Evolutionary conservation across 2,329 filamentous ascomycete species (phyloP), one percentile per base, ranked within the genome.

Genomic region (Leptographium galeiforme): DNA sequence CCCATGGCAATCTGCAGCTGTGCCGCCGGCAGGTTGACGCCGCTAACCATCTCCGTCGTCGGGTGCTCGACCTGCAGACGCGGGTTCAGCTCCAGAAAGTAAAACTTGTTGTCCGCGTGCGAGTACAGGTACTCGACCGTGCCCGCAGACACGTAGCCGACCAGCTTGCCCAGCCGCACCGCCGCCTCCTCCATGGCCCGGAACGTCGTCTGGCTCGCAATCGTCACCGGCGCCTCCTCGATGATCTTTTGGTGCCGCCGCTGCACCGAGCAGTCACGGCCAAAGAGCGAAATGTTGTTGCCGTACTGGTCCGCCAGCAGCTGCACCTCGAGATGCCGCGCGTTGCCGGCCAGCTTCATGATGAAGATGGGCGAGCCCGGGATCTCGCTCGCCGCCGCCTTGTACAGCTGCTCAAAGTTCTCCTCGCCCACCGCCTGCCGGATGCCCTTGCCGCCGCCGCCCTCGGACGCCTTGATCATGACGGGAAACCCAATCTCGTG

Each of bases 391-490:
- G 93, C 90, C 25, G 94, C 93, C 47, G 91, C 93, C 70, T 94
- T 93, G 78, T 97, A 98, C 47, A 97, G 76, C 61, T 78, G 76
- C 66, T 85, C 78, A 63, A 98, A 98, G 58, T 86, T 83, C 44
- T 91, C 85, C 67, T 95, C 90, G 57, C 76, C 76, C 57, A 88
- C 77, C 61, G 93, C 93, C 74, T 97, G 96, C 67, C 94, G 89
- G 67, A 98, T 98, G 78, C 93, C 93, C 77, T 98, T 98, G 67
- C 93, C 93, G 73, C 93, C 93, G 74, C 93, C 93, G 73, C 93
- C 93, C 75, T 98, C 93, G 3, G 93, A 97, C n/a, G 93, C 93
- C 77, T 98, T 98, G 69, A 98, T 89, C 93, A 98, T 98, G 75
- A 98, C 87, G 16, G 93, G 93, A 75, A 98, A 98, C 61, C 93